Percentiles rank a stretch among this genome's conserved stretches.
Evolutionary conservation across 768 basidiomycete genomes (phyloP).

Genomic region (Pholiota molesta): DNA sequence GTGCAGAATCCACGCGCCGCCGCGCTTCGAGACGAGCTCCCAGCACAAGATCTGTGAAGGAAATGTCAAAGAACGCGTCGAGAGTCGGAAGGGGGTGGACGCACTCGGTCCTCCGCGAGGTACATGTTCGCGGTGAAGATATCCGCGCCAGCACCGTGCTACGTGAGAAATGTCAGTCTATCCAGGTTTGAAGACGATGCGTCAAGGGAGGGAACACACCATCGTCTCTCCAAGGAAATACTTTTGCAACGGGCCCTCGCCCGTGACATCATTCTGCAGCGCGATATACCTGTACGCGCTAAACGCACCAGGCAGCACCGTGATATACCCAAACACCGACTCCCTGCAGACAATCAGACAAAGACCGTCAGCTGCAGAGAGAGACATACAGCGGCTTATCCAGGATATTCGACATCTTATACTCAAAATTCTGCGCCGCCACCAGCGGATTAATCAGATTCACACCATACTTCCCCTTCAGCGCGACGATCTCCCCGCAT

Average conservation of each 20-base stretch:
- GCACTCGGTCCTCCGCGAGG: conserved; percentile 81
- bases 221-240: conserved; percentile 98
- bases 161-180: conserved; percentile 6
- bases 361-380: too few species aligned
- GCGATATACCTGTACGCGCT: conserved; percentile 92
- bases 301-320: conserved; percentile 91
- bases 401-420: conserved; percentile 92
- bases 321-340: conserved; percentile 91
- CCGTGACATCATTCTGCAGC: conserved; percentile 79
- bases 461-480: conserved; percentile 82
- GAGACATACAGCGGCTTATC: conserved; percentile 89
- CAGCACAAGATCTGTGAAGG: conserved; percentile 75
- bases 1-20: conserved; percentile 89
- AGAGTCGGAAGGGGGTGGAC: background rate
- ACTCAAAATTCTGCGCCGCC: conserved; percentile 57
- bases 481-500: conserved; percentile 93
- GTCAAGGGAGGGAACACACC: conserved; percentile 38
- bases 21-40: conserved; percentile 96
- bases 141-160: conserved; percentile 83
- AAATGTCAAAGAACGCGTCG: background rate
- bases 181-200: too few species aligned
- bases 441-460: conserved; percentile 79
- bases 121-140: conserved; percentile 98
- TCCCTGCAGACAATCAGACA: conserved; percentile 50
- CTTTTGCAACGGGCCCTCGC: conserved; percentile 89